A percentile compares a stretch with the other conserved stretches of the same genome.
Evolutionary conservation across 2,329 filamentous ascomycete genomes (phyloP).

Genomic region (Setomelanomma holmii): DNA sequence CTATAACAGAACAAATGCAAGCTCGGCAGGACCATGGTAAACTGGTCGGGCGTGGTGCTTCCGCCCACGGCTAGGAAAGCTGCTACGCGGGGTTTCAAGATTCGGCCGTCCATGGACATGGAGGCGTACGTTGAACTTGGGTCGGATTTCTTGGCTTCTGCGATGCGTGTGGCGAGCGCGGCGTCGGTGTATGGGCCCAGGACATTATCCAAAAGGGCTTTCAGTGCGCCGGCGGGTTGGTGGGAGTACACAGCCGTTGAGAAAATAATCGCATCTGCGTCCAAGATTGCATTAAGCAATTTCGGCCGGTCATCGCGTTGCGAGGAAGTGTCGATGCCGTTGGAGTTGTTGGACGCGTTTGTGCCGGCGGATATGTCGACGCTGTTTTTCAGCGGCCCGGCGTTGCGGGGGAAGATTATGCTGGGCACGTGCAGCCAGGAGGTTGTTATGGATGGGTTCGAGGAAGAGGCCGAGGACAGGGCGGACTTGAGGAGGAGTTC

Average conservation of each 20-base stretch:
- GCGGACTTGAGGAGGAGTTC: conserved; percentile 16
- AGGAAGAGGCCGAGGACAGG: conserved; percentile 3
- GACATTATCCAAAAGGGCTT: conserved; percentile 11
- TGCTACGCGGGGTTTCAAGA: conserved; percentile 6
- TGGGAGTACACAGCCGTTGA: conserved; percentile 15
- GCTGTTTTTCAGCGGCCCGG: conserved; percentile 4
- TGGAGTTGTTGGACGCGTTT: conserved; percentile 9
- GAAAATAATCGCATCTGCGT: conserved; percentile 12
- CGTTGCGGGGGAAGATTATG: conserved; percentile 10
- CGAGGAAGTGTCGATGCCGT: not conserved
- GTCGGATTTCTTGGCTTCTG: not conserved
- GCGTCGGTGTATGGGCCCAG: conserved; percentile 14
- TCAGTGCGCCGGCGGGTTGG: conserved; percentile 8
- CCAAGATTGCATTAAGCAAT: conserved; percentile 9
- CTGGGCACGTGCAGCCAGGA: conserved; percentile 18
- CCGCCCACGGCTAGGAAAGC: conserved; percentile 10
- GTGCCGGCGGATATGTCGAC: conserved; percentile 10
- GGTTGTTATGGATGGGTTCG: conserved; percentile 4
- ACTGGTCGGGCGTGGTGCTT: conserved; percentile 14
- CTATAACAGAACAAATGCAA: conserved; percentile 10
- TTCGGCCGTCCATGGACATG: conserved; percentile 8
- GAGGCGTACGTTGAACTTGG: not conserved
- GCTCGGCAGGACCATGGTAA: conserved; percentile 14
- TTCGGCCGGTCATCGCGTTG: conserved; percentile 1
- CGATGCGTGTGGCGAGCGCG: conserved; percentile 5